Evolutionary conservation across 2,329 filamentous ascomycete genomes (phyloP).

Genomic region (Colletotrichum chlorophyti): DNA sequence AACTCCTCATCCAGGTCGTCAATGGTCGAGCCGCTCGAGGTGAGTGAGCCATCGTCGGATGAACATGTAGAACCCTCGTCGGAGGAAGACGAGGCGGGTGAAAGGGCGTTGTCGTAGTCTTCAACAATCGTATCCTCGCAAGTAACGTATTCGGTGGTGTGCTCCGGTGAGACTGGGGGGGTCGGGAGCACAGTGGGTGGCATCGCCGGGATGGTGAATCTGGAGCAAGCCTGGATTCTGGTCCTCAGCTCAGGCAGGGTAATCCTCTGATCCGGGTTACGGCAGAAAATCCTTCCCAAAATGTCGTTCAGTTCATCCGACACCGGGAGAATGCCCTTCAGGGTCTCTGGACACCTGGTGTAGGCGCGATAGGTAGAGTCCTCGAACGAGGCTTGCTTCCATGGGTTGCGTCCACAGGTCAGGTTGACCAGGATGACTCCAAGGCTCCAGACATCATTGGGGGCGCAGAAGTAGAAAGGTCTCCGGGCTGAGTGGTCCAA

Average conservation of each 20-base stretch:
- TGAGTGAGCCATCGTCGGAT: slow-evolving; percentile 63
- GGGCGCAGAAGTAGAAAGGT: slow-evolving; percentile 86
- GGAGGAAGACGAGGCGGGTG: slow-evolving; percentile 52
- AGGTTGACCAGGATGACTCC: slow-evolving; percentile 98
- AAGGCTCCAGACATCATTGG: slow-evolving; percentile 98
- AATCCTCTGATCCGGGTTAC: slow-evolving; percentile 83
- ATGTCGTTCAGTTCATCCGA: slow-evolving; percentile 90
- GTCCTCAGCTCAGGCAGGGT: slow-evolving; percentile 80
- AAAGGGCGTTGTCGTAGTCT: slow-evolving; percentile 54
- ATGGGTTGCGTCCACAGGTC: slow-evolving; percentile 96
- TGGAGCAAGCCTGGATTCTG: slow-evolving; percentile 77
- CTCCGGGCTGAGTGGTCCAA: slow-evolving; percentile 77
- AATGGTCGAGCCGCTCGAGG: slow-evolving; percentile 60
- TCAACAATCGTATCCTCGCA: slow-evolving; percentile 52
- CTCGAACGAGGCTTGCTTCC: slow-evolving; percentile 93
- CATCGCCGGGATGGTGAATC: slow-evolving; percentile 66
- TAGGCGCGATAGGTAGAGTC: slow-evolving; percentile 96
- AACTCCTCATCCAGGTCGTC: slow-evolving; percentile 59
- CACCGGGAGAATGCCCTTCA: slow-evolving; percentile 91
- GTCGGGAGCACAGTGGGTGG: slow-evolving; percentile 43
- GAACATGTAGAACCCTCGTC: slow-evolving; percentile 48
- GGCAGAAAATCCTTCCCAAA: slow-evolving; percentile 85
- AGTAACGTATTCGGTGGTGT: slow-evolving; percentile 52
- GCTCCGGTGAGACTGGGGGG: slow-evolving; percentile 51
- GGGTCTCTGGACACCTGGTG: slow-evolving; percentile 82